Evolutionary conservation across 768 basidiomycete species (phyloP).

Genomic region (Favolaschia claudopus): DNA sequence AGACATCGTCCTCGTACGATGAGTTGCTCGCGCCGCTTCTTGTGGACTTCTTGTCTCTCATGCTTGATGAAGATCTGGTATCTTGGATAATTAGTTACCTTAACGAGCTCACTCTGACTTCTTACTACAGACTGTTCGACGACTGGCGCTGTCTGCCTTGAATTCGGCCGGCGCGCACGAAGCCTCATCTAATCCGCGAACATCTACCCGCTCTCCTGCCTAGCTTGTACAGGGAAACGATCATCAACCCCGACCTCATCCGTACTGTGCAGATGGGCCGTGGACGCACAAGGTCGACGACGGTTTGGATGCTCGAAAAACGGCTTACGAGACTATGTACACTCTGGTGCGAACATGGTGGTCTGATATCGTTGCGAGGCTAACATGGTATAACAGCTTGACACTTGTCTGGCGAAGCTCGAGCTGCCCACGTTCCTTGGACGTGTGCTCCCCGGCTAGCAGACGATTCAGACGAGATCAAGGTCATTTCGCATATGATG

Average conservation of each 20-base stretch:
- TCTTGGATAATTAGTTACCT: slow-evolving; percentile 31
- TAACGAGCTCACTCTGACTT: neutral
- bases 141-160: slow-evolving; percentile 86
- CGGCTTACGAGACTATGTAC: slow-evolving; percentile 97
- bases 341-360: slow-evolving; percentile 71
- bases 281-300: slow-evolving; percentile 98
- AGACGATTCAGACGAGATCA: slow-evolving; percentile 96
- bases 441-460: slow-evolving; percentile 83
- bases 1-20: slow-evolving; percentile 85
- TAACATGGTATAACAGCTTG: slow-evolving; percentile 60
- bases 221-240: slow-evolving; percentile 85
- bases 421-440: slow-evolving; percentile 88
- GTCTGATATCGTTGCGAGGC: neutral
- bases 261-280: slow-evolving; percentile 96
- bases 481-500: slow-evolving; percentile 95
- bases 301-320: slow-evolving; percentile 95
- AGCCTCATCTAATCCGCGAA: slow-evolving; percentile 90
- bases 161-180: slow-evolving; percentile 96
- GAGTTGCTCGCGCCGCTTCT: slow-evolving; percentile 88
- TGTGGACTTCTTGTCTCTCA: slow-evolving; percentile 89
- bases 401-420: slow-evolving; percentile 88
- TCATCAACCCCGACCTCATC: slow-evolving; percentile 79
- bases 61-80: slow-evolving; percentile 90
- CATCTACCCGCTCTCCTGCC: slow-evolving; percentile 82
- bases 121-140: slow-evolving; percentile 77